Conservation (phyloP, 2,329 filamentous ascomycete genomes). For the Hymenoscyphus fraxineus region DNA sequence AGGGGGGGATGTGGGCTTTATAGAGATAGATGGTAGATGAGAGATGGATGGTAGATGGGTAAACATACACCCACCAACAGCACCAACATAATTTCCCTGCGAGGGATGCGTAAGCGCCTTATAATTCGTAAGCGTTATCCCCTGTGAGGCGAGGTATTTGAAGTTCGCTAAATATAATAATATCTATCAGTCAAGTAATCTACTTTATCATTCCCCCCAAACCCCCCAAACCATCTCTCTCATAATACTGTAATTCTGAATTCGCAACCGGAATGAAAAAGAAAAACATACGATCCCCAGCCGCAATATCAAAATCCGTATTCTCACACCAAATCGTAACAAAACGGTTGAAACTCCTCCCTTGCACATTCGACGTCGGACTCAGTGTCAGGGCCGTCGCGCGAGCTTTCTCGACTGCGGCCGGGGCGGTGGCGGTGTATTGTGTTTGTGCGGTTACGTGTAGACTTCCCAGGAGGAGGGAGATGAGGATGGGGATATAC, state of each 20-base stretch:
- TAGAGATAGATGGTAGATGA: too few relatives aligned
- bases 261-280: background rate
- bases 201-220: too few relatives aligned
- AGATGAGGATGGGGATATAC: background rate
- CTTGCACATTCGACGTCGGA: constrained; percentile 46
- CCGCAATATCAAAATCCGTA: constrained; percentile 35
- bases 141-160: constrained; percentile 48
- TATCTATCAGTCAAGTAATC: background rate
- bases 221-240: too few relatives aligned
- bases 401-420: constrained; percentile 32
- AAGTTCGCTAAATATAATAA: constrained; percentile 32
- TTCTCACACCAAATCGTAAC: constrained; percentile 60
- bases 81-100: constrained; percentile 69
- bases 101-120: constrained; percentile 57
- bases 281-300: constrained; percentile 30
- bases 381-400: constrained; percentile 45
- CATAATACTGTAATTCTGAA: background rate
- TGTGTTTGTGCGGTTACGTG: constrained; percentile 6
- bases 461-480: background rate
- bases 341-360: constrained; percentile 55
- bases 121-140: constrained; percentile 53
- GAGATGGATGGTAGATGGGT: too few relatives aligned
- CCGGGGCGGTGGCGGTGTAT: constrained; percentile 12
- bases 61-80: constrained; percentile 49
- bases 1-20: too few relatives aligned